Percentiles rank a stretch among this genome's conserved stretches.
Evolutionary conservation across 2,329 filamentous ascomycete species (phyloP).

Genomic region (Fusarium subglutinans): DNA sequence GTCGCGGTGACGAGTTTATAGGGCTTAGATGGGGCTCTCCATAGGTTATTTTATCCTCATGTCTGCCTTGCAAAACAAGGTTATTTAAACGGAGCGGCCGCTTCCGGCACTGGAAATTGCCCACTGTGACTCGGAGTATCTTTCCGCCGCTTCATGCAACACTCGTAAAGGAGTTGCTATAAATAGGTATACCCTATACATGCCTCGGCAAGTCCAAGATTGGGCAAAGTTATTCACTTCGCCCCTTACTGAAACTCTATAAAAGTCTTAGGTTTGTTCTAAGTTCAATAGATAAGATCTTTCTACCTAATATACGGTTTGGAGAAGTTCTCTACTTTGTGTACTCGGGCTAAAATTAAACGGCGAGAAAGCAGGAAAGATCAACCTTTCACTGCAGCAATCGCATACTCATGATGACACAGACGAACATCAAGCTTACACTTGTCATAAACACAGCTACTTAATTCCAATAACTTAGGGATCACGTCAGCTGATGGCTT

Average conservation of each 20-base stretch:
- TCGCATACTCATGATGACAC: too few relatives aligned
- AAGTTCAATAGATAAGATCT: neutral
- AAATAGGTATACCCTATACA: neutral
- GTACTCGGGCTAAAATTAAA: too few relatives aligned
- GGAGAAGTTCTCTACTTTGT: too few relatives aligned
- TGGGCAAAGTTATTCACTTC: neutral
- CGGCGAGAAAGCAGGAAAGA: rapidly evolving
- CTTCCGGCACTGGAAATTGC: neutral
- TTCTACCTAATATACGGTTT: too few relatives aligned
- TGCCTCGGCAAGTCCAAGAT: neutral
- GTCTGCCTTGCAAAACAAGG: neutral
- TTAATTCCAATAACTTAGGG: rapidly evolving
- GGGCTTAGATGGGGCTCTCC: neutral
- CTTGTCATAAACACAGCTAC: rapidly evolving
- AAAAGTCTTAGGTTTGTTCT: rapidly evolving
- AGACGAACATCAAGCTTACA: rapidly evolving
- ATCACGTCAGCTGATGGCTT: neutral
- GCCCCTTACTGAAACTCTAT: neutral
- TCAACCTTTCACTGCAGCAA: rapidly evolving
- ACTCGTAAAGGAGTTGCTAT: neutral
- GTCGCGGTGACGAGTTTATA: neutral
- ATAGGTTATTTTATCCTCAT: neutral
- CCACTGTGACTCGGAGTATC: neutral
- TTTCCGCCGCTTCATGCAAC: neutral
- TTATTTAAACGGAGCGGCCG: neutral